Evolutionary conservation across 495 filamentous ascomycete genomes (phyloP).

Genomic region (Achaetomiella virescens): DNA sequence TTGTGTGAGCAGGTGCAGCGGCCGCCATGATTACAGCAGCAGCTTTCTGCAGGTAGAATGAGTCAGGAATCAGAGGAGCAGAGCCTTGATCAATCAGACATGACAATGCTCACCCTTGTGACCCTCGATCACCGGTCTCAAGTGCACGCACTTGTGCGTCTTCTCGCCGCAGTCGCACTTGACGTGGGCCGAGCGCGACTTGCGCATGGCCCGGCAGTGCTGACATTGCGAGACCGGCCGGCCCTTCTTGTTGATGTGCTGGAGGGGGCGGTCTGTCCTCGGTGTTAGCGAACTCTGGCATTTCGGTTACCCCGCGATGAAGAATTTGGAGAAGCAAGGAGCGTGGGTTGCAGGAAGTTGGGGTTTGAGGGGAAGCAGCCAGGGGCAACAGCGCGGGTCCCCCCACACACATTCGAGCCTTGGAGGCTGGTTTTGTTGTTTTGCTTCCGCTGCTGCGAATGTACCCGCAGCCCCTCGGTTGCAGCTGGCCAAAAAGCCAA

Average conservation of each 20-base stretch:
- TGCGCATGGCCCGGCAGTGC: conserved; percentile 94
- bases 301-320: conserved; percentile 10
- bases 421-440: neutral
- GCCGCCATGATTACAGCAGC: conserved; percentile 85
- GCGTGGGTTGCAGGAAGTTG: neutral
- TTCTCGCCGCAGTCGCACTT: conserved; percentile 98
- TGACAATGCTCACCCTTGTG: conserved; percentile 47
- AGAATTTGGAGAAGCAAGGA: conserved; percentile 9
- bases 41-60: conserved; percentile 56
- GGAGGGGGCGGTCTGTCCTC: conserved; percentile 74
- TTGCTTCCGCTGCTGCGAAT: conserved; percentile 17
- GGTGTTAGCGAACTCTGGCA: conserved; percentile 19
- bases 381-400: neutral
- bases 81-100: conserved; percentile 31
- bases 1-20: conserved; percentile 91
- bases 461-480: conserved; percentile 29
- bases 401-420: neutral
- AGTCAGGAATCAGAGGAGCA: conserved; percentile 43
- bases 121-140: conserved; percentile 46
- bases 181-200: conserved; percentile 90
- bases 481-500: conserved; percentile 24
- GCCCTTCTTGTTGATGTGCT: conserved; percentile 97
- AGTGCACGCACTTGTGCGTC: conserved; percentile 65
- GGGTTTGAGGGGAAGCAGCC: conserved; percentile 12
- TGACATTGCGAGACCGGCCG: conserved; percentile 97